Percentiles rank a stretch among this genome's conserved stretches.
These are phyloP conservation scores for Naganishia onofrii DNA, from an alignment of 768 basidiomycete genomes.

Conservation along the genomic window DNA sequence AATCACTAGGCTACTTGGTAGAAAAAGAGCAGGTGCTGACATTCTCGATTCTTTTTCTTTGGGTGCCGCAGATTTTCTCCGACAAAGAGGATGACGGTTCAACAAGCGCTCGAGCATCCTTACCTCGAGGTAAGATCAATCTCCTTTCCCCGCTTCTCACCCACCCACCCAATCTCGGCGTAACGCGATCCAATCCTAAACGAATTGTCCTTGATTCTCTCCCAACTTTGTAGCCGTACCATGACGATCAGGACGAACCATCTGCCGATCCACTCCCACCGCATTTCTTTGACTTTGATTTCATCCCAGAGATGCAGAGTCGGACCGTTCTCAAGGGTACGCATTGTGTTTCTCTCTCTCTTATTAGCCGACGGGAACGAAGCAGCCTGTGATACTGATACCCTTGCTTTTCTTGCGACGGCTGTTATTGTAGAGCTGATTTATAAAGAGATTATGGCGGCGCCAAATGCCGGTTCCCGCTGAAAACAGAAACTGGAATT, in stretches of 20 bases:
- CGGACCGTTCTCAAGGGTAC: constrained; percentile 51
- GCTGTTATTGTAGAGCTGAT: constrained; percentile 7
- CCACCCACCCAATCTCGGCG: too few relatives aligned
- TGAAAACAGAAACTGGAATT: not conserved
- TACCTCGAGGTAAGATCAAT: constrained; percentile 64
- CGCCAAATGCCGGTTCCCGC: constrained; percentile 8
- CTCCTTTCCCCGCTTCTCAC: too few relatives aligned
- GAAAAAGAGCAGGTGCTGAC: constrained; percentile 60
- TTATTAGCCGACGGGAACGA: too few relatives aligned
- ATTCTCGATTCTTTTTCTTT: not conserved
- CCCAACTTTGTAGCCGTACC: constrained; percentile 63
- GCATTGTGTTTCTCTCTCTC: constrained; percentile 9
- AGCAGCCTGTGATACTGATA: not conserved
- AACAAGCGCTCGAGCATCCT: constrained; percentile 81
- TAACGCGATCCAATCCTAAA: constrained; percentile 24
- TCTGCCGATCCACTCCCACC: constrained; percentile 58
- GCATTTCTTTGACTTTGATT: constrained; percentile 54
- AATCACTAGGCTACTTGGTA: constrained; percentile 72
- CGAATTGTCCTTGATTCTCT: not conserved
- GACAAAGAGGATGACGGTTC: constrained; percentile 79
- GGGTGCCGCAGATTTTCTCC: constrained; percentile 56
- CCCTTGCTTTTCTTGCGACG: not conserved
- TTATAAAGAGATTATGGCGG: constrained; percentile 21
- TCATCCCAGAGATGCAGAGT: constrained; percentile 46
- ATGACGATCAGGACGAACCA: constrained; percentile 86